Base-by-base conservation (phyloP, 495 filamentous ascomycete species). In the Aspergillus coremiiformis region DNA sequence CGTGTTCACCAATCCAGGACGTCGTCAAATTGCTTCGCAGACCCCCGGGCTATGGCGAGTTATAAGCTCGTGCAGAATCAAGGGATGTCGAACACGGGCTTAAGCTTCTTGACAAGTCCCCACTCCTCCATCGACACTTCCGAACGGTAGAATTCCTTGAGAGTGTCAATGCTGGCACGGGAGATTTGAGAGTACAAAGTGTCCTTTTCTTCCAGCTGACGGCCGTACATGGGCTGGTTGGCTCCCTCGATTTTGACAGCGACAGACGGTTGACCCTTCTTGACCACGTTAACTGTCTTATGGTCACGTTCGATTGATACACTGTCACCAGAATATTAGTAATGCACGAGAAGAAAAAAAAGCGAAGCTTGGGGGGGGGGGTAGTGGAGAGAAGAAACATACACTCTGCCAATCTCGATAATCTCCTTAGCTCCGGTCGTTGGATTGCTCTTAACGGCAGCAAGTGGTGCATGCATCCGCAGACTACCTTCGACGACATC, bases 161-260 rank as follows among this genome's bases (percentile, higher is more conserved):
- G 80, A 23, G 83, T 88, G 70, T 99, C 89, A 69, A 99, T 97
- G 63, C 84, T 90, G 55, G 78, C 74, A 53, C 93, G 81, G 37
- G 86, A 90, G 58, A 99, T 93, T 32, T 84, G 76, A 44, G 84
- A 89, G 77, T 95, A 96, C 24, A 99, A 78, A 15, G 69, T 75
- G 67, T 99, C 93, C 65, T 85, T 86, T 66, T 99, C 92, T 69
- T 99, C 93, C 45, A 97, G 79, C 41, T 99, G 93, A 47, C 93
- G 85, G 35, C 93, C 93, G 66, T 99, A 99, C 51, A 86, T 79
- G 11, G 93, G 93, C 71, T 99, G 93, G 69, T 96, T 92, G 19
- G 86, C 72, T 14, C 90, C 92, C 72, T 99, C 93, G 64, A 99
- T 90, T 81, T 99, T 99, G 71, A 99, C 78, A 21, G 93, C 93